phyloP scores from a whole-genome alignment of 2,329 filamentous ascomycete species.

The Fusarium oligoseptatum region DNA sequence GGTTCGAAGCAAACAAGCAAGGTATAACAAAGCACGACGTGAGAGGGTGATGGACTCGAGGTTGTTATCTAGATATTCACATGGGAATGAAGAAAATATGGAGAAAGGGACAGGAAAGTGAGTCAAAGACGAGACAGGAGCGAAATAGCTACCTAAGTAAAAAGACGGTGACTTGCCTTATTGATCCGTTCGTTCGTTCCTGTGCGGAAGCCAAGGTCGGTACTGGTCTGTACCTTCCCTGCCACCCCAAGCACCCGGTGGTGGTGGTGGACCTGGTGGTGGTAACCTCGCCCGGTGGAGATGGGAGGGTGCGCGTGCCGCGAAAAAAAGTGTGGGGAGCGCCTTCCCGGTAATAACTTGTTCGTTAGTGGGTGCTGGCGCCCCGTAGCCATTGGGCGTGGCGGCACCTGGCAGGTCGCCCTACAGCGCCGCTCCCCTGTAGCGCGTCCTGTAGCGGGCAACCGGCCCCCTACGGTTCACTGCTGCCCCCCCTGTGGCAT shows the following conservation, averaged over 20 bases:
- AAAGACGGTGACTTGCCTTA: conserved; percentile 41
- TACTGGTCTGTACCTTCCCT: conserved; percentile 22
- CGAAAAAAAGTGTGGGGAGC: conserved; percentile 31
- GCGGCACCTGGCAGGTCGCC: conserved; percentile 24
- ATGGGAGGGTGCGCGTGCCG: conserved; percentile 35
- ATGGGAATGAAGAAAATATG: conserved; percentile 10
- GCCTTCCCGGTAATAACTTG: conserved; percentile 28
- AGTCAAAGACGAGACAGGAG: conserved; percentile 37
- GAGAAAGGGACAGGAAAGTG: conserved; percentile 30
- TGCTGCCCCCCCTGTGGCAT: conserved; percentile 16
- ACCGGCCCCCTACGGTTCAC: neutral
- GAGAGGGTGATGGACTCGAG: neutral
- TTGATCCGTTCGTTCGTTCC: conserved; percentile 37
- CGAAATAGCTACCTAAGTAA: conserved; percentile 21
- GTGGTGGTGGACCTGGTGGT: neutral
- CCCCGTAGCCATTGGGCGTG: conserved; percentile 15
- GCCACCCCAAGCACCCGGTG: conserved; percentile 25
- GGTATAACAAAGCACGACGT: conserved; percentile 5
- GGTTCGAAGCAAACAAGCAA: neutral
- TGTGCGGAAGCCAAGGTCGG: conserved; percentile 36
- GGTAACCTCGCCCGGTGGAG: conserved; percentile 9
- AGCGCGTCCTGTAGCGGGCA: conserved; percentile 15
- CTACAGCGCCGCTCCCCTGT: conserved; percentile 19
- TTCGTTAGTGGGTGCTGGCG: conserved; percentile 15
- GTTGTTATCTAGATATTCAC: conserved; percentile 8